phyloP scores from a whole-genome alignment of 192 early-diverging fungal genomes.

The Umbelopsis isabellina region DNA sequence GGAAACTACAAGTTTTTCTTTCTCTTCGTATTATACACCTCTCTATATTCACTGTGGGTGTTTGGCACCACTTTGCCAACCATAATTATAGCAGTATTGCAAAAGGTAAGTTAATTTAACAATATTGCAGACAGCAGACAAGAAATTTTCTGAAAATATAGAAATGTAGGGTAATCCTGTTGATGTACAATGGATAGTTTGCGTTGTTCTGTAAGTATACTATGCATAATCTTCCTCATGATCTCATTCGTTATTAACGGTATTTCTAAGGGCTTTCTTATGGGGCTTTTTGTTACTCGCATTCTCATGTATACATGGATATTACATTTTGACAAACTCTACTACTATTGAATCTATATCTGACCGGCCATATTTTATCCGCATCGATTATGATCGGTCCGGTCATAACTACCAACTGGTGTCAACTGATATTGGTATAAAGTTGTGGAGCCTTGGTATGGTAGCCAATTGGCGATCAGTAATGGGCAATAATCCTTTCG shows the following conservation, averaged over 20 bases:
- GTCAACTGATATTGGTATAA: constrained; percentile 37
- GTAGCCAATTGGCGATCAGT: constrained; percentile 50
- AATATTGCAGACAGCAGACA: not conserved
- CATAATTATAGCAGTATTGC: constrained; percentile 22
- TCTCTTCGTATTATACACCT: constrained; percentile 53
- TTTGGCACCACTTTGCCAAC: constrained; percentile 37
- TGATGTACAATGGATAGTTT: constrained; percentile 40
- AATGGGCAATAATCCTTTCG: constrained; percentile 43
- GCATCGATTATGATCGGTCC: constrained; percentile 43
- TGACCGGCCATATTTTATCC: constrained; percentile 40
- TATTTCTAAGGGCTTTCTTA: constrained; percentile 32
- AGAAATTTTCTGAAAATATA: not conserved
- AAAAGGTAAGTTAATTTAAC: constrained; percentile 6
- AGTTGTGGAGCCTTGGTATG: constrained; percentile 44
- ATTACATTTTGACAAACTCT: constrained; percentile 48
- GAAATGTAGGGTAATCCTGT: constrained; percentile 17
- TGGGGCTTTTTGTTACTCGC: constrained; percentile 50
- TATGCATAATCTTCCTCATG: not conserved
- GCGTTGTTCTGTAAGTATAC: constrained; percentile 35
- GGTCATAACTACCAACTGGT: constrained; percentile 44
- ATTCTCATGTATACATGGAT: constrained; percentile 47
- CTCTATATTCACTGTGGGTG: constrained; percentile 48
- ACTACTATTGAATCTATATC: constrained; percentile 53
- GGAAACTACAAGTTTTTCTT: constrained; percentile 63
- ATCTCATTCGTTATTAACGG: constrained; percentile 14